A percentile compares a stretch with the other conserved stretches of the same genome.
Evolutionary conservation across 331 rosid genomes (phyloP).

Genomic region (Prunus yedoensis): DNA sequence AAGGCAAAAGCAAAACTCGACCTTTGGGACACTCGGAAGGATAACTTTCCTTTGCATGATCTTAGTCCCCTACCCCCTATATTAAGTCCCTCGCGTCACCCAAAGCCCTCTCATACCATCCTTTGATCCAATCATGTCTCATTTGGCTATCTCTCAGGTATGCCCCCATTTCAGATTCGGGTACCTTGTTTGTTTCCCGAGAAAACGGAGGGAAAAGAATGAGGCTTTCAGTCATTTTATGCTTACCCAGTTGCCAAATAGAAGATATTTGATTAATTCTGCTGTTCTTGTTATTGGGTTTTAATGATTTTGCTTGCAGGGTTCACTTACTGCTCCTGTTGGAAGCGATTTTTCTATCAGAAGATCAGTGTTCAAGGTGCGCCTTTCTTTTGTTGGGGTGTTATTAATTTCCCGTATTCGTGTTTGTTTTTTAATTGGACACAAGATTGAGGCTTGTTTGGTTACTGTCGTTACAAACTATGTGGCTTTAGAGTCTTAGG

Average conservation of each 20-base stretch:
- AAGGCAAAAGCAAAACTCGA: constrained; percentile 25
- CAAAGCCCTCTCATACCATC: constrained; percentile 1
- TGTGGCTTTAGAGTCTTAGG: background rate
- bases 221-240: too few species aligned
- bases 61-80: constrained; percentile 4
- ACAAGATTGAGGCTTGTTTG: constrained; percentile 8
- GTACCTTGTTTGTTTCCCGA: constrained; percentile 24
- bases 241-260: background rate
- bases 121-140: constrained; percentile 54
- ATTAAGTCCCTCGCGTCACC: constrained; percentile 14
- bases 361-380: constrained; percentile 84
- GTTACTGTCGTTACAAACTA: background rate
- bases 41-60: background rate
- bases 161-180: background rate
- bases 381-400: background rate
- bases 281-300: constrained; percentile 15
- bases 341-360: constrained; percentile 66
- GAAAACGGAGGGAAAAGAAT: background rate
- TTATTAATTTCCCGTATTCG: background rate
- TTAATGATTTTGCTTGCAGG: constrained; percentile 37
- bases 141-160: constrained; percentile 70
- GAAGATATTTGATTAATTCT: constrained; percentile 2
- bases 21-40: constrained; percentile 55
- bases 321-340: constrained; percentile 59
- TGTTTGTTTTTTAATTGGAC: background rate